Evolutionary conservation across 495 filamentous ascomycete species (phyloP).

Genomic region (Neurospora sp.): DNA sequence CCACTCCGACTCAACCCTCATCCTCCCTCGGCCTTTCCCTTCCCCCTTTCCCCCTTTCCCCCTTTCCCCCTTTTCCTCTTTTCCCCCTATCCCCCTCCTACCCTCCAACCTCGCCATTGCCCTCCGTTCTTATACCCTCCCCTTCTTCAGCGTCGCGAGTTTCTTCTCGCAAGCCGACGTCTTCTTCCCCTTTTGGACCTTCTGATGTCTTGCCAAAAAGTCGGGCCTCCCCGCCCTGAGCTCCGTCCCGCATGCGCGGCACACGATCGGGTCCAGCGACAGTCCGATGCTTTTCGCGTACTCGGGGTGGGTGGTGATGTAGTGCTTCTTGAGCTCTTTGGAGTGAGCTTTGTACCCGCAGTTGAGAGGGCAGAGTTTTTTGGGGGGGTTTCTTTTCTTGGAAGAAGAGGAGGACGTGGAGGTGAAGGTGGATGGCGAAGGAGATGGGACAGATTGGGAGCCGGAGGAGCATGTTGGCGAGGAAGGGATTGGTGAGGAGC

Average conservation of each 20-base stretch:
- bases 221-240: background rate
- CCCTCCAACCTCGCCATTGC: too few species aligned
- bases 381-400: fast-evolving
- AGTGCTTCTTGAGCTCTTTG: background rate
- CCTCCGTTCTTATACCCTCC: too few species aligned
- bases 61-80: background rate
- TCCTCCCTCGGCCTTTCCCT: background rate
- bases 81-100: too few species aligned
- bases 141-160: too few species aligned
- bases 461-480: too few species aligned
- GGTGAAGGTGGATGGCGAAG: background rate
- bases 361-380: background rate
- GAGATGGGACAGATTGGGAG: background rate
- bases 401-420: background rate
- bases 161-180: background rate
- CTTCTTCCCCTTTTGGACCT: background rate
- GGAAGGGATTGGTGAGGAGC: too few species aligned
- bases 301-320: background rate
- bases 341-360: fast-evolving
- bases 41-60: background rate
- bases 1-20: too few species aligned
- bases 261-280: background rate
- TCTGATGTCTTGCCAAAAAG: background rate
- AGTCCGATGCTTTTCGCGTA: background rate
- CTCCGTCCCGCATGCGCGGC: background rate